These are phyloP conservation scores for Spencermartinsiella europaea DNA, from an alignment of 805 yeast genomes.

Conservation along the genomic window DNA sequence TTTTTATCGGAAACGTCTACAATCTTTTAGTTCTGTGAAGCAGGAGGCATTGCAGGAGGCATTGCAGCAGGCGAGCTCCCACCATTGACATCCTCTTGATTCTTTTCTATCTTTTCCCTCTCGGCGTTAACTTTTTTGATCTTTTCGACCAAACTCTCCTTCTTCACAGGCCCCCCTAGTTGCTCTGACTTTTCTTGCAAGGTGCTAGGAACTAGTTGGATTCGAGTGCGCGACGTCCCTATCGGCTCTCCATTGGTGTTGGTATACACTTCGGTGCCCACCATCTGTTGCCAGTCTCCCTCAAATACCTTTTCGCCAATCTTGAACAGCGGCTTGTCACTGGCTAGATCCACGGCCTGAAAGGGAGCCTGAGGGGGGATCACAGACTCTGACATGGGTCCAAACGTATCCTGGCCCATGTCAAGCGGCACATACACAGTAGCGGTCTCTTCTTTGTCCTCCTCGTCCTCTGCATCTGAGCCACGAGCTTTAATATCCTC, in stretches of 20 bases:
- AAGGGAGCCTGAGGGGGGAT: constrained; percentile 40
- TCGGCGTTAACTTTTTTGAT: constrained; percentile 9
- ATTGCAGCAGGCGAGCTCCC: no score
- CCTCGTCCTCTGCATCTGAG: not conserved
- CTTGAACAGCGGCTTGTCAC: constrained; percentile 51
- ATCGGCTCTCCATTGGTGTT: constrained; percentile 25
- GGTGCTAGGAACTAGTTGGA: constrained; percentile 20
- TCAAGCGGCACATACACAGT: constrained; percentile 53
- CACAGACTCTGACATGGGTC: constrained; percentile 10
- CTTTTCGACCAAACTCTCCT: constrained; percentile 9
- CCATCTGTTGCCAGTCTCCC: constrained; percentile 70
- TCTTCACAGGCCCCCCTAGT: not conserved
- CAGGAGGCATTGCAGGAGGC: no score
- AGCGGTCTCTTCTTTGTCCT: constrained; percentile 10
- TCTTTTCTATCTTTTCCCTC: constrained; percentile 2
- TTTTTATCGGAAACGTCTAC: no score
- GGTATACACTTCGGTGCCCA: constrained; percentile 68
- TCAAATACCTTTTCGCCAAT: constrained; percentile 57
- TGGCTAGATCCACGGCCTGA: constrained; percentile 52
- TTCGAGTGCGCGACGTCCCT: constrained; percentile 25
- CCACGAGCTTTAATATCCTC: constrained; percentile 53
- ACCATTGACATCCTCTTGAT: no score
- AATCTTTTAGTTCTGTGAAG: no score
- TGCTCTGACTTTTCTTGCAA: constrained; percentile 6
- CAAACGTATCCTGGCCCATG: constrained; percentile 21